Conservation (phyloP, 2,329 filamentous ascomycete species). For the Lecanicillium sp. region DNA sequence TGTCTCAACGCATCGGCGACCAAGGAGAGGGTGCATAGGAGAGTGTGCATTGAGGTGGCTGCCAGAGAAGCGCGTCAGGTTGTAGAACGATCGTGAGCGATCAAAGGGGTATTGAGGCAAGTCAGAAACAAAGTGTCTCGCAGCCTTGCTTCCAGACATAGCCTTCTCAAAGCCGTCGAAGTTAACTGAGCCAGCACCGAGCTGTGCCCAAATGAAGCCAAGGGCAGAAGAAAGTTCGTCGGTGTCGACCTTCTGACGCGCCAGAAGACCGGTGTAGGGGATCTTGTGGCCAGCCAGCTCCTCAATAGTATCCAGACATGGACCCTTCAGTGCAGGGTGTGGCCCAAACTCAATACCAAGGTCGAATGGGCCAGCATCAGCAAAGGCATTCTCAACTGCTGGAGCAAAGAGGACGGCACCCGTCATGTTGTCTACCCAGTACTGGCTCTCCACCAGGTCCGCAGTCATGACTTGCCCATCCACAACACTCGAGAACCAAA, state of each 20-base stretch:
- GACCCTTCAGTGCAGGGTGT: slow-evolving; percentile 38
- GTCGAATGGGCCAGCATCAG: slow-evolving; percentile 6
- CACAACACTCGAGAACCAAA: slow-evolving; percentile 1
- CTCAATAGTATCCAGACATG: slow-evolving; percentile 22
- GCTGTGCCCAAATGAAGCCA: slow-evolving; percentile 1
- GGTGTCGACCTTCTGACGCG: slow-evolving; percentile 31
- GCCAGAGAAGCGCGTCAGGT: slow-evolving; percentile 13
- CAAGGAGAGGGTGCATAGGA: slow-evolving; percentile 33
- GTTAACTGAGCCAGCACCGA: slow-evolving; percentile 15
- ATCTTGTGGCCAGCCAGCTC: slow-evolving; percentile 21
- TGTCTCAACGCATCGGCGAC: slow-evolving; percentile 16
- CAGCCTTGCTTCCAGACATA: slow-evolving; percentile 4
- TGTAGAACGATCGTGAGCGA: slow-evolving; percentile 18
- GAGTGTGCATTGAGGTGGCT: slow-evolving; percentile 29
- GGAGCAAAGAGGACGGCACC: slow-evolving; percentile 25
- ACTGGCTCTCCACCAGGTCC: slow-evolving; percentile 9
- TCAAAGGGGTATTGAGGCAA: slow-evolving; percentile 24
- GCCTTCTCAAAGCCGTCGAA: slow-evolving; percentile 9
- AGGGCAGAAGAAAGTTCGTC: slow-evolving; percentile 34
- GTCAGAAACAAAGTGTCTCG: slow-evolving; percentile 7
- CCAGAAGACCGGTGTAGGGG: slow-evolving; percentile 33
- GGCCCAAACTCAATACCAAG: slow-evolving; percentile 38
- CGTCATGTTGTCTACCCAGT: slow-evolving; percentile 30
- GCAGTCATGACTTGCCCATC: slow-evolving; percentile 2
- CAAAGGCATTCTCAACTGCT: slow-evolving; percentile 13